phyloP scores from a whole-genome alignment of 305 asterid species.

The Ilex paraguariensis region DNA sequence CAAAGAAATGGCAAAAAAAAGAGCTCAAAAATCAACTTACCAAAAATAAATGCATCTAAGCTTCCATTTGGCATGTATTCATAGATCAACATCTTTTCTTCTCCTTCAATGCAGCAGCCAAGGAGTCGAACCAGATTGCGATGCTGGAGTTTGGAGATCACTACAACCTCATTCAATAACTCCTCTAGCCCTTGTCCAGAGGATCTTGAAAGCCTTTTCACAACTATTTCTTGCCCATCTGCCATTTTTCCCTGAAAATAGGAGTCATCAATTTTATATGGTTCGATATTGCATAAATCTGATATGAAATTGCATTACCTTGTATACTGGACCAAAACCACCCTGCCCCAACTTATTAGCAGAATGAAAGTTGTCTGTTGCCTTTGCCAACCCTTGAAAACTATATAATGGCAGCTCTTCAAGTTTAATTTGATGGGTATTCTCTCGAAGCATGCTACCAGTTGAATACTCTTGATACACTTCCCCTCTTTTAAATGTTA shows the following conservation, averaged over 20 bases:
- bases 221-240: conserved; percentile 19
- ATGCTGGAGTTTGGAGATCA: conserved; percentile 19
- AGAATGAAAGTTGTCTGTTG: conserved; percentile 28
- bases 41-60: conserved; percentile 19
- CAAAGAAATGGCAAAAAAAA: background rate
- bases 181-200: conserved; percentile 20
- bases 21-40: conserved; percentile 2
- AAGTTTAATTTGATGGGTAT: background rate
- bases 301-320: conserved; percentile 15
- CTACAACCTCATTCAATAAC: conserved; percentile 19
- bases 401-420: background rate
- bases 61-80: conserved; percentile 22
- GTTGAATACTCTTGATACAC: too few relatives aligned
- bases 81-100: conserved; percentile 20
- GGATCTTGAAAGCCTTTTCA: conserved; percentile 20
- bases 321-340: conserved; percentile 38
- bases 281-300: background rate
- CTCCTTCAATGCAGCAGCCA: conserved; percentile 18
- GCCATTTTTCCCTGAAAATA: conserved; percentile 13
- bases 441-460: background rate
- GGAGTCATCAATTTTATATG: background rate
- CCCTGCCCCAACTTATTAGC: conserved; percentile 35
- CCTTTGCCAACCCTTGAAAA: background rate
- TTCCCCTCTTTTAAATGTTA: too few relatives aligned
- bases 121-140: conserved; percentile 25